Evolutionary conservation across 495 filamentous ascomycete species (phyloP).

Genomic region (Neurospora hispaniola): DNA sequence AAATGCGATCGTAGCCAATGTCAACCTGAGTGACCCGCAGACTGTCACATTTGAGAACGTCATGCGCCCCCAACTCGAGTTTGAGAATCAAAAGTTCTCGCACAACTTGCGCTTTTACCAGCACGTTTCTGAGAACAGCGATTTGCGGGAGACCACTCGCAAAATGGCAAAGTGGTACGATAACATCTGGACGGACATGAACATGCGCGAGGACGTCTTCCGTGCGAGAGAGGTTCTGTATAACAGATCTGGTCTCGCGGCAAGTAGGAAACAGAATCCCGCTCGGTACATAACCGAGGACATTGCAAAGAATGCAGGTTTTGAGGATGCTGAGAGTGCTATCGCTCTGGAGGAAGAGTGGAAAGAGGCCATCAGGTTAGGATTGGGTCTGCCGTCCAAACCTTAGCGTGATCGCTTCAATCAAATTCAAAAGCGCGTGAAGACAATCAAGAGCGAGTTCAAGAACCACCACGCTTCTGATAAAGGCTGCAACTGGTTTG

Average conservation of each 20-base stretch:
- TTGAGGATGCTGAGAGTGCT: conserved; percentile 37
- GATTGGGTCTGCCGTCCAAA: conserved; percentile 42
- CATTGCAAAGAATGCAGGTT: conserved; percentile 19
- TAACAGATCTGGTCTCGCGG: conserved; percentile 30
- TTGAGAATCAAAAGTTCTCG: conserved; percentile 52
- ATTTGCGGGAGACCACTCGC: conserved; percentile 53
- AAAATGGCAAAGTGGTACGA: conserved; percentile 51
- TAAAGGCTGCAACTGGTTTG: conserved; percentile 50
- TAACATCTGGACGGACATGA: conserved; percentile 47
- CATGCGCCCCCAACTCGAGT: conserved; percentile 50
- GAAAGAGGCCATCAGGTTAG: conserved; percentile 47
- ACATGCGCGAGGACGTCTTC: conserved; percentile 53
- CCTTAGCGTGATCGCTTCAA: conserved; percentile 50
- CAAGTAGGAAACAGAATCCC: conserved; percentile 27
- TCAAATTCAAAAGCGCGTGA: conserved; percentile 53
- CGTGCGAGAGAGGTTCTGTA: conserved; percentile 45
- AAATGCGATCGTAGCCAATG: conserved; percentile 60
- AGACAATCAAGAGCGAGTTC: conserved; percentile 45
- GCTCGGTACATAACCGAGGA: conserved; percentile 21
- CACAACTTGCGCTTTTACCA: conserved; percentile 70
- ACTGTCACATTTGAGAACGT: conserved; percentile 58
- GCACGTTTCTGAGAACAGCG: conserved; percentile 59
- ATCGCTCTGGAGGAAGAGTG: conserved; percentile 47
- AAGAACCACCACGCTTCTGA: conserved; percentile 54
- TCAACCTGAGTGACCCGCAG: conserved; percentile 37